phyloP scores from a whole-genome alignment of 2,329 filamentous ascomycete genomes.

The Colletotrichum noveboracense region DNA sequence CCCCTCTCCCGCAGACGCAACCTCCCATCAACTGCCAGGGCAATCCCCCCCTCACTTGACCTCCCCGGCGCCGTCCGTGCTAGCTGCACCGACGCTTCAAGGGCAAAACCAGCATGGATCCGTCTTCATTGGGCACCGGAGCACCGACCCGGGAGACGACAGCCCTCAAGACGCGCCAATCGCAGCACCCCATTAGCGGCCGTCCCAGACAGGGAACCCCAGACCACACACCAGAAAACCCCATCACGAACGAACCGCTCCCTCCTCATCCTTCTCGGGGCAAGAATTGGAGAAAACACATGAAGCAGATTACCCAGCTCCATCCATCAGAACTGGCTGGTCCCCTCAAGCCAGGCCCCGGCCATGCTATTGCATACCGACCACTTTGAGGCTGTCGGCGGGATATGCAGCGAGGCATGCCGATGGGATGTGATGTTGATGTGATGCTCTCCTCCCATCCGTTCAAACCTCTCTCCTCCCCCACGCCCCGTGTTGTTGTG shows the following conservation, averaged over 20 bases:
- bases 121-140: conserved; percentile 6
- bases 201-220: conserved; percentile 6
- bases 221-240: neutral
- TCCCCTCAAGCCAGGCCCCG: neutral
- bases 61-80: neutral
- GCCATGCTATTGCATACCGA: neutral
- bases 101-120: neutral
- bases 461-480: neutral
- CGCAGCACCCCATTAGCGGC: conserved; percentile 4
- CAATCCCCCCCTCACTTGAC: neutral
- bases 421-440: neutral
- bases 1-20: neutral
- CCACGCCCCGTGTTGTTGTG: neutral
- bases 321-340: neutral
- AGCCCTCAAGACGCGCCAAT: conserved; percentile 11
- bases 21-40: neutral
- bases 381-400: neutral
- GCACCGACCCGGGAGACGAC: neutral
- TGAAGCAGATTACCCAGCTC: neutral
- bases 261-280: neutral
- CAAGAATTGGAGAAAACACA: conserved; percentile 15
- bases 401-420: neutral
- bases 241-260: conserved; percentile 4
- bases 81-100: conserved; percentile 7
- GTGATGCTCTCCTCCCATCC: neutral